Conservation (phyloP, 2,329 filamentous ascomycete species). For the Cladosporium sp. region DNA sequence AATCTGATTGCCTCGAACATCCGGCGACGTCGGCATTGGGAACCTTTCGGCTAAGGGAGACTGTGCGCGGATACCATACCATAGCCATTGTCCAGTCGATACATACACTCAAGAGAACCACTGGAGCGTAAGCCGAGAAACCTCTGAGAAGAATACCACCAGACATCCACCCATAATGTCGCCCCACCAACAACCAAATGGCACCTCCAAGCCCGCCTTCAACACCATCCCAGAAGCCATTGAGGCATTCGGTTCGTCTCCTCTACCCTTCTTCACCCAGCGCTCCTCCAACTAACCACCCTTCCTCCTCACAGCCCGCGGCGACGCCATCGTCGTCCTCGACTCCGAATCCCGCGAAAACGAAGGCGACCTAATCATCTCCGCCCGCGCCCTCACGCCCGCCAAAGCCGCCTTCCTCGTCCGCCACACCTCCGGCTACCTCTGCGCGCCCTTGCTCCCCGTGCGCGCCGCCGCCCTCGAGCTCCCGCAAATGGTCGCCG, state of each 20-base stretch:
- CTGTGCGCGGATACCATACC: slow-evolving; percentile 1
- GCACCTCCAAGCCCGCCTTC: slow-evolving; percentile 38
- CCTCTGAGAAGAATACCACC: not conserved
- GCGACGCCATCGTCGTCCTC: slow-evolving; percentile 94
- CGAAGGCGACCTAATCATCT: slow-evolving; percentile 96
- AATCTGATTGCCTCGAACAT: not conserved
- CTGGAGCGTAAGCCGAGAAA: not conserved
- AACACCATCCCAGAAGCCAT: slow-evolving; percentile 51
- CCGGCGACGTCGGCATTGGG: slow-evolving; percentile 2
- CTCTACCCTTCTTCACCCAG: not conserved
- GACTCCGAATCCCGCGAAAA: slow-evolving; percentile 93
- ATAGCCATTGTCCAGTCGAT: not conserved
- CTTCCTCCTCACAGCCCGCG: slow-evolving; percentile 41
- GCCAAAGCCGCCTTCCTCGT: slow-evolving; percentile 96
- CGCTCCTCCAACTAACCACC: not conserved
- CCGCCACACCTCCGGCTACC: slow-evolving; percentile 81
- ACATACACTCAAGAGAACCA: not conserved
- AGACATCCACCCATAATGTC: not conserved
- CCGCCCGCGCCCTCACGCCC: slow-evolving; percentile 78
- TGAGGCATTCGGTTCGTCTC: slow-evolving; percentile 44
- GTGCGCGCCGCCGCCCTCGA: slow-evolving; percentile 68
- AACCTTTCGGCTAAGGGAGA: slow-evolving; percentile 5
- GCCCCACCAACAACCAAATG: slow-evolving; percentile 27
- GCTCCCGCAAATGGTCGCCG: slow-evolving; percentile 85
- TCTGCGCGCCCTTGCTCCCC: slow-evolving; percentile 82